Evolutionary conservation across 768 basidiomycete genomes (phyloP).

Genomic region (Panus rudis): DNA sequence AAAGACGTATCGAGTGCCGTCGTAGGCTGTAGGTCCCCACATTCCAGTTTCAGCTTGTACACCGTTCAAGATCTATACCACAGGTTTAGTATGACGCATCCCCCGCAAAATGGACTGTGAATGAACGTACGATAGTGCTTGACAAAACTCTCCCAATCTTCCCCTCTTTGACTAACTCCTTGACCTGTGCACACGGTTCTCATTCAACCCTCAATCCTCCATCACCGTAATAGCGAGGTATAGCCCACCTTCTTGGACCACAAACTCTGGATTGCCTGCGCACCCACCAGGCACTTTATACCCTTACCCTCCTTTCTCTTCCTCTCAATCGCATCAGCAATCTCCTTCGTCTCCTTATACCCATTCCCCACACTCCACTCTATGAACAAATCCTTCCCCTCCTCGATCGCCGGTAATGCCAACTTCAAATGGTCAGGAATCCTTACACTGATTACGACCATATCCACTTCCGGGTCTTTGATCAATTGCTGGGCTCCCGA

Average conservation of each 20-base stretch:
- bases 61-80: neutral
- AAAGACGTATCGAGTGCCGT: neutral
- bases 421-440: slow-evolving; percentile 24
- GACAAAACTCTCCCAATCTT: slow-evolving; percentile 2
- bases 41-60: neutral
- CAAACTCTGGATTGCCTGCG: slow-evolving; percentile 24
- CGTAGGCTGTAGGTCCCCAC: neutral
- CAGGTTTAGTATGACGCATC: neutral
- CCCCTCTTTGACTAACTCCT: slow-evolving; percentile 1
- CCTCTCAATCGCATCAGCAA: slow-evolving; percentile 25
- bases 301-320: slow-evolving; percentile 23
- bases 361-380: slow-evolving; percentile 33
- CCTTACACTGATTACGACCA: slow-evolving; percentile 31
- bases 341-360: slow-evolving; percentile 25
- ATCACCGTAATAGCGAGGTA: too few relatives aligned
- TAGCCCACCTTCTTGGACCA: slow-evolving; percentile 27
- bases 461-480: slow-evolving; percentile 29
- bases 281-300: slow-evolving; percentile 27
- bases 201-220: neutral
- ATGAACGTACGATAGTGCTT: neutral
- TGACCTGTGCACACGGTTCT: slow-evolving; percentile 15
- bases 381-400: slow-evolving; percentile 32
- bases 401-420: slow-evolving; percentile 27
- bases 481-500: slow-evolving; percentile 19
- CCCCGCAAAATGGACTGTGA: neutral